phyloP scores from a whole-genome alignment of 2,329 filamentous ascomycete genomes.

The Pseudogymnoascus sp. region DNA sequence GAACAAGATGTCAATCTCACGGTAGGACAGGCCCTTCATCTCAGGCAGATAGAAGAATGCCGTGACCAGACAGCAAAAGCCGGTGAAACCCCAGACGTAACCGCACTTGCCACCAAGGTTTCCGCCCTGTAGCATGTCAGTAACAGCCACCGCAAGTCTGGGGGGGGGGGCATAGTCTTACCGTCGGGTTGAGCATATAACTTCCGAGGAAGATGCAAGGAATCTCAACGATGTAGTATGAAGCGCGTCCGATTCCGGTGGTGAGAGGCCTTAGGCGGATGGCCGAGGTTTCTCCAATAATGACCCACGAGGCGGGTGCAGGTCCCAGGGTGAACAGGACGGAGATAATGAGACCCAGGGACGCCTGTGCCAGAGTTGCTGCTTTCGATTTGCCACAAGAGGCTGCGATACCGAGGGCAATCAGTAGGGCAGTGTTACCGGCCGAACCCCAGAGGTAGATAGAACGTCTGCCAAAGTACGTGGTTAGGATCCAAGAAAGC shows the following conservation, averaged over 20 bases:
- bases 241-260: conserved; percentile 54
- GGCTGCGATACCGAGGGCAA: conserved; percentile 30
- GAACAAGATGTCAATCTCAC: conserved; percentile 44
- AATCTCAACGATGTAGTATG: conserved; percentile 58
- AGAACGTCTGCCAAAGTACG: conserved; percentile 46
- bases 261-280: conserved; percentile 56
- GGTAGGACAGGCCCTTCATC: conserved; percentile 40
- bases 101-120: not conserved
- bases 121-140: conserved; percentile 22
- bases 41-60: conserved; percentile 33
- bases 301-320: conserved; percentile 57
- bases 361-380: conserved; percentile 12
- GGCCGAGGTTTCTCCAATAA: conserved; percentile 59
- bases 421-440: not conserved
- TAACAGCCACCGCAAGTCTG: conserved; percentile 8
- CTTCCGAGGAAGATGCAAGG: conserved; percentile 56
- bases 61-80: conserved; percentile 14
- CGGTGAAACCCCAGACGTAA: not conserved
- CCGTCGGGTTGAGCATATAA: conserved; percentile 51
- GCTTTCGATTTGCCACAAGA: not conserved
- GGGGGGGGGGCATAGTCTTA: conserved; percentile 21
- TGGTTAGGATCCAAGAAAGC: conserved; percentile 59
- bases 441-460: conserved; percentile 9
- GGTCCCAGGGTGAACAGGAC: conserved; percentile 56
- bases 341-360: conserved; percentile 42